These are phyloP conservation scores for Helicostylum pulchrum DNA, from an alignment of 192 early-diverging fungal genomes.

Conservation along the genomic window DNA sequence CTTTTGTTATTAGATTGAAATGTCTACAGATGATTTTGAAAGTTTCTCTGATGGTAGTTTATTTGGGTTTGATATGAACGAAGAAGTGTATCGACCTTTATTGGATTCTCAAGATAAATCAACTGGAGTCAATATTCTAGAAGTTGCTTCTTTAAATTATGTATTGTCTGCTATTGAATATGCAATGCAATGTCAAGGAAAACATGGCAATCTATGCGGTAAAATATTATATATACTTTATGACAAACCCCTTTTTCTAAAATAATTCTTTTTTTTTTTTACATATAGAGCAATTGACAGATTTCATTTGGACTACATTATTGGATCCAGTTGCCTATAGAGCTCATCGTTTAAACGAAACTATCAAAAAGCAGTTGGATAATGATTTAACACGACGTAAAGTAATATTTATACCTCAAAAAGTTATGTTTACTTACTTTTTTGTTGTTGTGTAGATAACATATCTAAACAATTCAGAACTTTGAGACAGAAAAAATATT, in stretches of 20 bases:
- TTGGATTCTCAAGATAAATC: conserved; percentile 13
- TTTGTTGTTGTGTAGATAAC: conserved; percentile 11
- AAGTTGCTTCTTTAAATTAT: conserved; percentile 36
- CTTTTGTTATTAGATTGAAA: conserved; percentile 27
- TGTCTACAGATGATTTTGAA: conserved; percentile 35
- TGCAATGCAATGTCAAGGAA: conserved; percentile 25
- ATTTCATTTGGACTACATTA: conserved; percentile 31
- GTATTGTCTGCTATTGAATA: conserved; percentile 26
- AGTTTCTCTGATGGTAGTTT: conserved; percentile 35
- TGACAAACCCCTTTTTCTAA: background rate
- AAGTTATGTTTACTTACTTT: background rate
- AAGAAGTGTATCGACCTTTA: conserved; percentile 29
- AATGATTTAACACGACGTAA: conserved; percentile 26
- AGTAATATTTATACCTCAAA: background rate
- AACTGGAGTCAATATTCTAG: conserved; percentile 28
- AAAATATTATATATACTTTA: too few species aligned
- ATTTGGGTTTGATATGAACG: conserved; percentile 34
- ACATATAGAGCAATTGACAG: conserved; percentile 20
- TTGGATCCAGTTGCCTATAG: conserved; percentile 33
- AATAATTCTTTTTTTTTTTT: conserved; percentile 3
- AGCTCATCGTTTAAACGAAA: conserved; percentile 18
- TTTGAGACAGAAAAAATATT: conserved; percentile 33
- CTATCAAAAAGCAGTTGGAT: conserved; percentile 13
- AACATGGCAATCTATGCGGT: conserved; percentile 8
- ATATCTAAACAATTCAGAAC: conserved; percentile 31